These are phyloP conservation scores for Xerocomellus amylosporus DNA, from an alignment of 768 basidiomycete species.

Conservation along the genomic window DNA sequence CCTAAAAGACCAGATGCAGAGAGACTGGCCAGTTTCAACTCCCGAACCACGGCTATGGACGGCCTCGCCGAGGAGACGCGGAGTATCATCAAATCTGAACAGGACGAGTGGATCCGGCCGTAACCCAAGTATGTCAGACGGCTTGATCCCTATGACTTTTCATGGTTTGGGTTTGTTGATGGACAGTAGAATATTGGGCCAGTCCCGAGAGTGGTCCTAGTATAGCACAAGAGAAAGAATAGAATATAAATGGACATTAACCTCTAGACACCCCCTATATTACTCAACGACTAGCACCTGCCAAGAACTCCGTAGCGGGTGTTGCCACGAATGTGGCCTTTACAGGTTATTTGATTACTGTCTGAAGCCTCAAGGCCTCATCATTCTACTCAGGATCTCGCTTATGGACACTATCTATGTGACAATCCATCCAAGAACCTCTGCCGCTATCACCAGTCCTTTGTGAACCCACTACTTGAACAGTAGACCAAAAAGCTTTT, in stretches of 20 bases:
- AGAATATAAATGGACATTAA: too few species aligned
- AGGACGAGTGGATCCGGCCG: constrained; percentile 21
- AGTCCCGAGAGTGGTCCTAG: too few species aligned
- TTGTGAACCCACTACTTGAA: background rate
- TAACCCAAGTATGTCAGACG: constrained; percentile 21
- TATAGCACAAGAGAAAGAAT: too few species aligned
- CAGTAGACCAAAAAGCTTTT: constrained; percentile 48
- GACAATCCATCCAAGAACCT: constrained; percentile 10
- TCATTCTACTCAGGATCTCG: background rate
- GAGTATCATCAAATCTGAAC: background rate
- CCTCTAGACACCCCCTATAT: too few species aligned
- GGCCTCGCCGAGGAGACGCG: background rate
- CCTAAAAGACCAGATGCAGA: background rate
- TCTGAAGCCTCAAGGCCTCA: too few species aligned
- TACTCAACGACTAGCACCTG: too few species aligned
- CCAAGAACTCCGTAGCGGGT: too few species aligned
- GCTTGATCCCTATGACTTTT: constrained; percentile 1
- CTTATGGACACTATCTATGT: background rate
- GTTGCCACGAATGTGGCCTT: too few species aligned
- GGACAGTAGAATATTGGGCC: too few species aligned
- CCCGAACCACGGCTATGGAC: background rate
- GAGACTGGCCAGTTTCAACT: background rate
- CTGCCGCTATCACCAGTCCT: background rate
- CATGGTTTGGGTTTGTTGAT: background rate
- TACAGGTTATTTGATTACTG: too few species aligned